phyloP scores from a whole-genome alignment of 352 stramenopile species.

The Blastocystis sp. region DNA sequence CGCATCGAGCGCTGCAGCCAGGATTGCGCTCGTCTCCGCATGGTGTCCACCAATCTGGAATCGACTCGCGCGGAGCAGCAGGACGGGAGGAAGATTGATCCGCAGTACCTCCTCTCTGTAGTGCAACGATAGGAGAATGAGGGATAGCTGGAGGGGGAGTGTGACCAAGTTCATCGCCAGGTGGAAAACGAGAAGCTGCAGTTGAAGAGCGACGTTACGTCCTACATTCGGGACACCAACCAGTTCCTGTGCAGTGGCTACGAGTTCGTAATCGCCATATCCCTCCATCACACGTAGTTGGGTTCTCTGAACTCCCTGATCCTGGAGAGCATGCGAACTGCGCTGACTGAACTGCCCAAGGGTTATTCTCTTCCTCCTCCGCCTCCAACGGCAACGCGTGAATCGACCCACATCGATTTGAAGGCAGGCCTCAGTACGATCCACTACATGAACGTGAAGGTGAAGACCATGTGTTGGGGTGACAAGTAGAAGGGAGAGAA shows the following conservation, averaged over 20 bases:
- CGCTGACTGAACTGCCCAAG: background rate
- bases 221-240: slow-evolving; percentile 40
- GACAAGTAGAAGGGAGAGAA: slow-evolving; percentile 18
- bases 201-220: slow-evolving; percentile 28
- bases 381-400: background rate
- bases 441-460: slow-evolving; percentile 32
- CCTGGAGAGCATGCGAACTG: slow-evolving; percentile 9
- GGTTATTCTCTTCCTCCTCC: background rate
- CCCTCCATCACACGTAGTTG: background rate
- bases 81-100: background rate
- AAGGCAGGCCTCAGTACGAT: slow-evolving; percentile 42
- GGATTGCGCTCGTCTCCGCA: background rate
- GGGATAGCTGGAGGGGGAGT: slow-evolving; percentile 3
- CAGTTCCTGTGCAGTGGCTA: slow-evolving; percentile 53
- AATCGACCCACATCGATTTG: background rate
- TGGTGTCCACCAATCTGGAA: slow-evolving; percentile 18
- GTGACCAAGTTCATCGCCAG: background rate
- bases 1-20: slow-evolving; percentile 61
- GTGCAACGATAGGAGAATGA: background rate
- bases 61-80: background rate
- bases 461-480: background rate
- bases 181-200: slow-evolving; percentile 31
- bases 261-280: background rate
- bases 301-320: slow-evolving; percentile 33
- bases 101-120: background rate